These are phyloP conservation scores for Phylloporus rhodoxanthus DNA, from an alignment of 768 basidiomycete genomes.

Conservation along the genomic window DNA sequence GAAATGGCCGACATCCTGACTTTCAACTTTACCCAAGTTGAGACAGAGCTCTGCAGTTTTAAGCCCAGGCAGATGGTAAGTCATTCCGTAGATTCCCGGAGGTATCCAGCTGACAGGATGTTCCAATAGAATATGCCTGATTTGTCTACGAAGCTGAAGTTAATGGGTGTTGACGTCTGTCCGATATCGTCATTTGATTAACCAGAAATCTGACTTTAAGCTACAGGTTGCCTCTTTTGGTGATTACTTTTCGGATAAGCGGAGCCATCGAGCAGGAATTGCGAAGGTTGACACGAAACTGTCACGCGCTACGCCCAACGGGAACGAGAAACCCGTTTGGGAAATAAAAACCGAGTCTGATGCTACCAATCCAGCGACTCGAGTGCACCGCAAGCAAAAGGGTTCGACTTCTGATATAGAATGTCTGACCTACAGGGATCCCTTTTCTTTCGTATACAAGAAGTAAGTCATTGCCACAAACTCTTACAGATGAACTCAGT, in stretches of 20 bases:
- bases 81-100: neutral
- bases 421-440: slow-evolving; percentile 63
- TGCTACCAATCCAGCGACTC: neutral
- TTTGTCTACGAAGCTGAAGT: slow-evolving; percentile 58
- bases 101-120: neutral
- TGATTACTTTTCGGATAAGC: slow-evolving; percentile 62
- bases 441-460: slow-evolving; percentile 67
- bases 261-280: slow-evolving; percentile 7
- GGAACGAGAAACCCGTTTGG: neutral
- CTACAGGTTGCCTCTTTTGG: slow-evolving; percentile 59
- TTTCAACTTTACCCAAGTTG: slow-evolving; percentile 61
- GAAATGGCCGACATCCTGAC: slow-evolving; percentile 74
- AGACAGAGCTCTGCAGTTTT: slow-evolving; percentile 37
- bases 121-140: slow-evolving; percentile 49
- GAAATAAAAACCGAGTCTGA: neutral
- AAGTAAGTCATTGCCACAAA: slow-evolving; percentile 32
- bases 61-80: slow-evolving; percentile 39
- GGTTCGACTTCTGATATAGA: slow-evolving; percentile 30
- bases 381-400: neutral
- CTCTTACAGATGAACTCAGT: neutral
- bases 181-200: neutral
- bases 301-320: neutral
- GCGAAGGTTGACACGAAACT: neutral
- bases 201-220: neutral
- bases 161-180: slow-evolving; percentile 53